Conservation (phyloP, 2,329 filamentous ascomycete species). For the Phoma sp. region DNA sequence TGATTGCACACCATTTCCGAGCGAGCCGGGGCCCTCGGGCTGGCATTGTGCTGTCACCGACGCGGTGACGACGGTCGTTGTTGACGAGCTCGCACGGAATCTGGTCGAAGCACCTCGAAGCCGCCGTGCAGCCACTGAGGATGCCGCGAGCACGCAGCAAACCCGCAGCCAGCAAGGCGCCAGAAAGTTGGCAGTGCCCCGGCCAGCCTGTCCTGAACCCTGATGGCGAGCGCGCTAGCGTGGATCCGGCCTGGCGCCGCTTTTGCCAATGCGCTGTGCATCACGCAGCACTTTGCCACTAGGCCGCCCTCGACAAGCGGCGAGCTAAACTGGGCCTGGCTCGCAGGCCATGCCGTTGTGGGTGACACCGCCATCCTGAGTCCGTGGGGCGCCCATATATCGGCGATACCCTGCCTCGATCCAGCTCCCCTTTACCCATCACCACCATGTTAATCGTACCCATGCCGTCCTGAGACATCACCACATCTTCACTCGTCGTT, state of each 20-base stretch:
- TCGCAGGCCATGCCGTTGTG: slow-evolving; percentile 15
- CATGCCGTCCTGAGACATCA: slow-evolving; percentile 41
- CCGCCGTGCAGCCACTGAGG: slow-evolving; percentile 8
- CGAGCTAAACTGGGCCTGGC: slow-evolving; percentile 5
- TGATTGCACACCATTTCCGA: slow-evolving; percentile 10
- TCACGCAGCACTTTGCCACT: slow-evolving; percentile 20
- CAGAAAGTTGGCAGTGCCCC: slow-evolving; percentile 28
- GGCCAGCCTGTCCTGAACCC: slow-evolving; percentile 8
- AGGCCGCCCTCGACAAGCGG: background rate
- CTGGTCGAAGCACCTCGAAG: slow-evolving; percentile 20
- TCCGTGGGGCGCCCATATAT: slow-evolving; percentile 12
- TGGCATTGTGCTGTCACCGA: background rate
- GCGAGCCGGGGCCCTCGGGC: slow-evolving; percentile 3
- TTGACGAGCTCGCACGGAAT: slow-evolving; percentile 14
- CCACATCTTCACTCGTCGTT: slow-evolving; percentile 32
- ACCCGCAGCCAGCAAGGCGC: no score
- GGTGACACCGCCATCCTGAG: slow-evolving; percentile 25
- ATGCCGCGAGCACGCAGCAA: background rate
- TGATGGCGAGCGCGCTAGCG: slow-evolving; percentile 12
- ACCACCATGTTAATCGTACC: slow-evolving; percentile 34
- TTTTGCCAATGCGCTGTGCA: slow-evolving; percentile 23
- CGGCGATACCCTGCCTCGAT: slow-evolving; percentile 15
- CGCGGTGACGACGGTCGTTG: slow-evolving; percentile 10
- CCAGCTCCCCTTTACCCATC: slow-evolving; percentile 28
- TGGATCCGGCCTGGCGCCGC: slow-evolving; percentile 23